phyloP scores from a whole-genome alignment of 306 rosid species.

The Trichosanthes truncata region DNA sequence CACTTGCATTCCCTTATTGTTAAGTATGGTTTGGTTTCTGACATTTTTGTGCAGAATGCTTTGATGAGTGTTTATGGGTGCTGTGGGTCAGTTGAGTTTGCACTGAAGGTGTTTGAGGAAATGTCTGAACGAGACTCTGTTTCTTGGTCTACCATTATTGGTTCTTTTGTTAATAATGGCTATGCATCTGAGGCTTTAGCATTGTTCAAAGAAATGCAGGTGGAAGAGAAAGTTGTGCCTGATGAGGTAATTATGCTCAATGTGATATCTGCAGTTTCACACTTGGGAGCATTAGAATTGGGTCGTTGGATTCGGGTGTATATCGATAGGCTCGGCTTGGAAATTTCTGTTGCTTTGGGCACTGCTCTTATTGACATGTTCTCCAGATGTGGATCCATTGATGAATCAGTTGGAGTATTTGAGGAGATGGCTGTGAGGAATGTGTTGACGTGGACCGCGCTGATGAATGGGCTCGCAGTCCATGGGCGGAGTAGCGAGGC shows the following conservation, averaged over 20 bases:
- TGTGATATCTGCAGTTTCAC: constrained; percentile 40
- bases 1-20: constrained; percentile 31
- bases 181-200: constrained; percentile 26
- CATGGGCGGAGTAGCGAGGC: constrained; percentile 47
- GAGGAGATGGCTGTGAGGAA: constrained; percentile 37
- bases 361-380: constrained; percentile 54
- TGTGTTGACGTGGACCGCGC: constrained; percentile 39
- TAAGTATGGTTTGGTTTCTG: constrained; percentile 37
- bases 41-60: constrained; percentile 33
- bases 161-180: constrained; percentile 29
- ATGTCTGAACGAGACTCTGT: constrained; percentile 35
- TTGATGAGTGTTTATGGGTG: constrained; percentile 31
- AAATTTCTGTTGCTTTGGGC: constrained; percentile 34
- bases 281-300: constrained; percentile 45
- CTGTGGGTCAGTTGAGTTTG: constrained; percentile 16
- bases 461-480: constrained; percentile 42
- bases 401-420: constrained; percentile 36
- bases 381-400: constrained; percentile 47
- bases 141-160: constrained; percentile 49
- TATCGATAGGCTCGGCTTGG: constrained; percentile 19
- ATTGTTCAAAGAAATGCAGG: constrained; percentile 43
- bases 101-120: constrained; percentile 41
- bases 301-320: constrained; percentile 41
- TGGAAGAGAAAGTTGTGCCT: constrained; percentile 14
- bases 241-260: constrained; percentile 41